A percentile compares a stretch with the other conserved stretches of the same genome.
Conservation (phyloP, 1,284 basidiomycete genomes). For the Neonothopanus nambi region DNA sequence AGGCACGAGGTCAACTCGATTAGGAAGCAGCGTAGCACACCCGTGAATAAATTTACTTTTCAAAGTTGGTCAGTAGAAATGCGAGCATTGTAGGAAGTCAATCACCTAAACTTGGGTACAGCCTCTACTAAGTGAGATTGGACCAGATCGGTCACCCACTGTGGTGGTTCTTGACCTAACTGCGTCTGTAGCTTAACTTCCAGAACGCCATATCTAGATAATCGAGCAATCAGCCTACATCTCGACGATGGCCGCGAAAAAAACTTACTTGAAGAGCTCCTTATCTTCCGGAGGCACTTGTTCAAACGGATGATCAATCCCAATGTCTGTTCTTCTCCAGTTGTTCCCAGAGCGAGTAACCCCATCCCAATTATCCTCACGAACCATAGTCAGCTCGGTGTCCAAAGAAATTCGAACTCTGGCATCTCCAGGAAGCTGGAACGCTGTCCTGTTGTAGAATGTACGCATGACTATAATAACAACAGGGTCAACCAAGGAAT, state of each 20-base stretch:
- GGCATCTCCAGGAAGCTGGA: slow-evolving; percentile 98
- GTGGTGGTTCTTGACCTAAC: slow-evolving; percentile 92
- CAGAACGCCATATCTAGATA: slow-evolving; percentile 75
- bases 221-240: neutral
- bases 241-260: neutral
- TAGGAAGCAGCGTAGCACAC: slow-evolving; percentile 89
- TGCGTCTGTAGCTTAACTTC: slow-evolving; percentile 99
- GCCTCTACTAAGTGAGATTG: slow-evolving; percentile 93
- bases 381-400: slow-evolving; percentile 91
- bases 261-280: slow-evolving; percentile 85
- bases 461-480: slow-evolving; percentile 80
- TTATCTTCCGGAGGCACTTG: slow-evolving; percentile 80
- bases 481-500: slow-evolving; percentile 6
- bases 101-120: slow-evolving; percentile 85
- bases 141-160: slow-evolving; percentile 96
- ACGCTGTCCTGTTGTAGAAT: slow-evolving; percentile 99
- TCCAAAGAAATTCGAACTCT: slow-evolving; percentile 98
- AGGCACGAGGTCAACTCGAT: slow-evolving; percentile 96
- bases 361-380: slow-evolving; percentile 98
- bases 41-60: slow-evolving; percentile 96
- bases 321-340: slow-evolving; percentile 94
- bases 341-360: slow-evolving; percentile 77
- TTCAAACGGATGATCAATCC: slow-evolving; percentile 90
- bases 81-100: neutral
- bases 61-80: slow-evolving; percentile 15